Base-by-base conservation (phyloP, 2,329 filamentous ascomycete species). In the Apiospora aurea region DNA sequence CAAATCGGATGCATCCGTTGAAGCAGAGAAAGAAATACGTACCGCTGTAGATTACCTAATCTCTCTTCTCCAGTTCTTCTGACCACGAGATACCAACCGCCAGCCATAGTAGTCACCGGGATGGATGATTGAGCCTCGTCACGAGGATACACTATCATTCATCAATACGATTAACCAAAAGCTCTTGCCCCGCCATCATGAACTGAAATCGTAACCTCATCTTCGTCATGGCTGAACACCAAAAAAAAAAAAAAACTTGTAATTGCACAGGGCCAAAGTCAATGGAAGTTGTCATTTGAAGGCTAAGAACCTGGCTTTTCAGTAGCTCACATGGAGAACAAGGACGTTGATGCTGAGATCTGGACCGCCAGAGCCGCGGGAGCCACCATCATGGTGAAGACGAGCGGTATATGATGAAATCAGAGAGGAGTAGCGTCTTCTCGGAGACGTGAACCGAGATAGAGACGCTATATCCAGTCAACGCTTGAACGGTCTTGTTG, bases 191-290 rank as follows among this genome's bases (percentile, higher is more conserved):
- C 4, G 57, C 18, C 57, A n/a, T n/a, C 10, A 26, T 57, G 29
- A 8, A 41, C 34, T n/a, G 29, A 2, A 10, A n/a, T 41, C 11
- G 1, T 18, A 13, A 41, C 29, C 57, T n/a, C 57, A 18, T 41
- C 21, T 14, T 41, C n/a, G 34, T 16, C 57, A 64, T 41, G 57
- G 34, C 57, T 41, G 29, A 41, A n/a, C 34, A 64, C 7, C 34
- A 64, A 64, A 29, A 29, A 61, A 64, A 64, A 64, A 64, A 29
- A 29, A 61, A 64, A 64, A 34, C 57, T 64, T 41, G 57, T 41
- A 34, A 14, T 13, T 8, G 34, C 34, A 34, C 34, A 34, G 34
- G 21, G 18, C 57, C 18, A 64, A 64, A 64, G 57, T 41, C 57
- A 41, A 64, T 64, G 57, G 57, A 64, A 24, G 34, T 64, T 64